Evolutionary conservation across 306 rosid genomes (phyloP).

Genomic region (Datisca glomerata): DNA sequence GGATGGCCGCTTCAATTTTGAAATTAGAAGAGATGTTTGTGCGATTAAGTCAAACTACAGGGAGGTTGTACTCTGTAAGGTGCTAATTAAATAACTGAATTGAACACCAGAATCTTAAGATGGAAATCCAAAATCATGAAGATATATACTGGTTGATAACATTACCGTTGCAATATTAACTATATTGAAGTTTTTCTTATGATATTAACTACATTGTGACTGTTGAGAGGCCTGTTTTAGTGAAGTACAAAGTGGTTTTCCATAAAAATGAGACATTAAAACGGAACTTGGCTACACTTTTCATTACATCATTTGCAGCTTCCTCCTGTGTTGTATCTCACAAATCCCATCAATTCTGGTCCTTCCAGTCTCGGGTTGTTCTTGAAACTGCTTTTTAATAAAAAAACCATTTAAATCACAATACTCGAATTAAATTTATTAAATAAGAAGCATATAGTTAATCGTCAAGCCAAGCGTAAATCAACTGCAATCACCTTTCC

Average conservation of each 20-base stretch:
- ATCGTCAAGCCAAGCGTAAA: neutral
- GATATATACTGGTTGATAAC: too few relatives aligned
- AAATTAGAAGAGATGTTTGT: too few relatives aligned
- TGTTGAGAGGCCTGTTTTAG: neutral
- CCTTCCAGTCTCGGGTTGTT: slow-evolving; percentile 73
- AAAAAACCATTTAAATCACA: neutral
- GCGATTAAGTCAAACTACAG: too few relatives aligned
- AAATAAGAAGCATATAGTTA: neutral
- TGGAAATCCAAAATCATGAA: too few relatives aligned
- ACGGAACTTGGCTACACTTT: slow-evolving; percentile 12
- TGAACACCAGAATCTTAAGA: too few relatives aligned
- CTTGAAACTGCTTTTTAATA: slow-evolving; percentile 54
- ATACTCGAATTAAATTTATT: too few relatives aligned
- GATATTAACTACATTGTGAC: neutral
- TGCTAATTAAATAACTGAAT: too few relatives aligned
- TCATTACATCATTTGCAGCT: slow-evolving; percentile 31
- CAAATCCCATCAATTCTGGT: slow-evolving; percentile 88
- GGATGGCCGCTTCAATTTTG: too few relatives aligned
- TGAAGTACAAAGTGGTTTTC: slow-evolving; percentile 1
- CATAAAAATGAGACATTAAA: neutral
- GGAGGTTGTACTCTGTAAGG: too few relatives aligned
- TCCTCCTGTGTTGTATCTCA: slow-evolving; percentile 65
- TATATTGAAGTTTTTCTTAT: neutral
- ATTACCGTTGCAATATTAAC: too few relatives aligned
- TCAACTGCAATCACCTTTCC: slow-evolving; percentile 53